Evolutionary conservation across 495 filamentous ascomycete species (phyloP), one percentile per base, ranked within the genome.

Genomic region (Podospora appendiculata): DNA sequence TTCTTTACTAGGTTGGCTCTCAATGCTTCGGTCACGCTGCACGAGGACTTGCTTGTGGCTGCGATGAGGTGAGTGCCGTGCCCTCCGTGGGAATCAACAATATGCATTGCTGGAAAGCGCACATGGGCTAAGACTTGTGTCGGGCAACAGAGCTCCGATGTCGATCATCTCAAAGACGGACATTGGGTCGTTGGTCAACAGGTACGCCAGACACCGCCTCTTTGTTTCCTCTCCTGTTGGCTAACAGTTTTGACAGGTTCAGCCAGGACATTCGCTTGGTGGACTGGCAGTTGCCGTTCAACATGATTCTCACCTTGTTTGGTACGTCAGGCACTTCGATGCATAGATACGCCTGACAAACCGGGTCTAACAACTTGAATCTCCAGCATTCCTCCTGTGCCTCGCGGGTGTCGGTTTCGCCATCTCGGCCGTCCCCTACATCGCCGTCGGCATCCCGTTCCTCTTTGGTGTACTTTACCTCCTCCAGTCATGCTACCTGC

Each of bases 401-500:
- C 25, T 25, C 25, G 25, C 25, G 5, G 25, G 25, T 5, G 25
- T 25, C 25, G 25, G 25, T 2, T 25, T 25, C 25, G 25, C 25
- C 25, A 25, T 25, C 25, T 25, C 25, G 5, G 25, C 25, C 25
- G 25, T 25, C 25, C 25, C 25, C 25, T 25, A 25, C 25, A 56
- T 68, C 3, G 58, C 54, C 9, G 40, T 58, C 12, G 55, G 48
- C 11, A 10, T 32, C 44, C 58, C 74, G 36, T 40, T 60, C 51
- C 46, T 68, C 50, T 45, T 66, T 47, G 16, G 63, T 3, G 48
- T 68, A 5, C 14, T 79, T 10, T 78, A 63, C 41, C 7, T 73
- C 1, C 44, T 82, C 1, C 79, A 83, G 49, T 63, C 59, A 7
- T 70, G 72, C 60, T 83, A 83, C 48, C 66, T 82, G 0, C 72